Base-by-base conservation (phyloP, 2,329 filamentous ascomycete species). In the Stemphylium beticola region DNA sequence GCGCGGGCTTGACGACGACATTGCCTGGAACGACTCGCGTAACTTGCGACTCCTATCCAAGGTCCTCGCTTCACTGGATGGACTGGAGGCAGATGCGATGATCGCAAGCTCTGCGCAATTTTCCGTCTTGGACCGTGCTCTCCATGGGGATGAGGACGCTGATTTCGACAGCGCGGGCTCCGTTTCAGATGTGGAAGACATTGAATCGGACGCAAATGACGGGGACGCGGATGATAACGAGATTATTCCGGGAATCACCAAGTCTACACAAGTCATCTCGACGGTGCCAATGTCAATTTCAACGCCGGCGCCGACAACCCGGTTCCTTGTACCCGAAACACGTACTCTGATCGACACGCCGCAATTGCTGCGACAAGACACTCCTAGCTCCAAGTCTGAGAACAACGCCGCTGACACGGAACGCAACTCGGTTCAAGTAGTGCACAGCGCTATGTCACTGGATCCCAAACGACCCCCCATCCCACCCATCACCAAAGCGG, bases 31-130 rank as follows among this genome's bases (percentile, higher is more conserved):
- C 7, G 48, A 51, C 17, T 20, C 11, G 1, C 32, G 40, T 1
- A 51, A 40, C 2, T 10, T 51, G 40, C 33, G 48, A 24, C n/a
- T 51, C 4, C n/a, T 45, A 1, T 26, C 33, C 4, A 51, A 51
- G 4, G 48, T 51, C 1, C 5, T 51, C 15, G 48, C 33, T 1
- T 51, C 48, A 7, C 4, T 51, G 33, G 22, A 38, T 6, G 36
- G 32, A 10, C 4, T 51, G 1, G 48, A 51, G 12, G 3, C 1
- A 4, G 48, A 51, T 24, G 40, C 48, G 14, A n/a, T 8, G 4
- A 45, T 51, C 10, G 48, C 48, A 20, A 36, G 33, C 4, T 17
- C 39, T 7, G 8, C 40, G 3, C 48, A 51, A 1, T 51, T 45
- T 5, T 45, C 40, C 0, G 18, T 45, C n/a, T 2, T 51, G 4